phyloP scores from a whole-genome alignment of 352 stramenopile genomes.

The Globisporangium rhizosaccharum region DNA sequence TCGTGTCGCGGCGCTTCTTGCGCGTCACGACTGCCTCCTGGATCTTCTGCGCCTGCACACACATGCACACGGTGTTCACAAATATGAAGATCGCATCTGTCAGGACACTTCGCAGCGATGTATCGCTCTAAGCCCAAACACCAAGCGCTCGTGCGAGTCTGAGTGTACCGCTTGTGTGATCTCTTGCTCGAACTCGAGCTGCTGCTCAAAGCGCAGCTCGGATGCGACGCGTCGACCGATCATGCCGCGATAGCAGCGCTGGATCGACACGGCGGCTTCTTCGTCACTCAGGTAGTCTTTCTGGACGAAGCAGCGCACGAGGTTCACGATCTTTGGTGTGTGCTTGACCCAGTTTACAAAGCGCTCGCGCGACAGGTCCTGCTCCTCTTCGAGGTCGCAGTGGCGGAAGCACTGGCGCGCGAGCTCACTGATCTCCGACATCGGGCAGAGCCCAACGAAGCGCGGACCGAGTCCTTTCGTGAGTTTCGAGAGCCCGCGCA shows the following conservation, averaged over 20 bases:
- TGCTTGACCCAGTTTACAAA: constrained; percentile 61
- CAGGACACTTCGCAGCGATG: neutral
- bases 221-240: constrained; percentile 34
- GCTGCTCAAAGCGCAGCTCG: constrained; percentile 44
- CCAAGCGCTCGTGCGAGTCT: neutral
- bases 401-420: constrained; percentile 57
- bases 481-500: constrained; percentile 62
- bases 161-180: constrained; percentile 30
- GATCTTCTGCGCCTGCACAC: constrained; percentile 37
- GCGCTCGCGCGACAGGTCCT: constrained; percentile 43
- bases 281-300: constrained; percentile 52
- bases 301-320: constrained; percentile 69
- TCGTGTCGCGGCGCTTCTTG: constrained; percentile 57
- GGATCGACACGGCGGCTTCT: constrained; percentile 44
- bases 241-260: constrained; percentile 56
- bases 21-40: constrained; percentile 57
- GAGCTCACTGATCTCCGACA: constrained; percentile 53
- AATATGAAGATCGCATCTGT: neutral
- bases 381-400: constrained; percentile 61
- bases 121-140: neutral
- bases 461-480: constrained; percentile 55
- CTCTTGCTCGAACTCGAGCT: constrained; percentile 53
- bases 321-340: constrained; percentile 68
- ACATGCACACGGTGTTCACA: neutral
- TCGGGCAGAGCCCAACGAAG: constrained; percentile 46